phyloP scores from a whole-genome alignment of 1,284 basidiomycete genomes.

The Ceratobasidium sp. region DNA sequence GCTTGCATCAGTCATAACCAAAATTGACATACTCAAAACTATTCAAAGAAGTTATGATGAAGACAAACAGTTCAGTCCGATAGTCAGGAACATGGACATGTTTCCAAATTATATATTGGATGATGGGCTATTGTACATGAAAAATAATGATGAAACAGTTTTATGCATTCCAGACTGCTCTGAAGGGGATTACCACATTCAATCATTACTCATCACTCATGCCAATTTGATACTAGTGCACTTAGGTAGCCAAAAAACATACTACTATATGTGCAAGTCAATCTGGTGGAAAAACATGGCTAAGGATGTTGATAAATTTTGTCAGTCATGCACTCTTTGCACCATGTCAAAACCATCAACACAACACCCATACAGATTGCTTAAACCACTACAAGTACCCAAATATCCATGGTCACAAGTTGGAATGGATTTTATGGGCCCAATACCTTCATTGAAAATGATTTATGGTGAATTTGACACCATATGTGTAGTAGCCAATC shows the following conservation, averaged over 20 bases:
- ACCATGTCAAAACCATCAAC: slow-evolving; percentile 29
- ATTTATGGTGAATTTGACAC: slow-evolving; percentile 48
- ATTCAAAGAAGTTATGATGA: neutral
- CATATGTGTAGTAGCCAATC: slow-evolving; percentile 50
- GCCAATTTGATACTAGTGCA: slow-evolving; percentile 46
- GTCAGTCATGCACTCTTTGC: slow-evolving; percentile 48
- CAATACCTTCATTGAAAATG: slow-evolving; percentile 49
- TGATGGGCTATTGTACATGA: slow-evolving; percentile 10
- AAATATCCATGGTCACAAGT: slow-evolving; percentile 46
- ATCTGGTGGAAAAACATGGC: slow-evolving; percentile 51
- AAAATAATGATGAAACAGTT: neutral
- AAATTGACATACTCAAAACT: slow-evolving; percentile 8
- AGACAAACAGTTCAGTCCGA: neutral
- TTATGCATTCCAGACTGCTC: slow-evolving; percentile 2
- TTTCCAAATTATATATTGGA: neutral
- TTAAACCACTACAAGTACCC: slow-evolving; percentile 45
- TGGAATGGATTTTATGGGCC: slow-evolving; percentile 53
- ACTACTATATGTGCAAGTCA: slow-evolving; percentile 47
- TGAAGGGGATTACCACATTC: neutral
- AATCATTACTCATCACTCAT: neutral
- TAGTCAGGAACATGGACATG: neutral
- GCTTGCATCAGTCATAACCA: neutral
- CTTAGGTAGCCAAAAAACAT: slow-evolving; percentile 50
- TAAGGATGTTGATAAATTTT: neutral
- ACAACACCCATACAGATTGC: slow-evolving; percentile 35